A percentile compares a stretch with the other conserved stretches of the same genome.
Conservation (phyloP, 139 green algal species). For the Spirogloea muscicola region DNA sequence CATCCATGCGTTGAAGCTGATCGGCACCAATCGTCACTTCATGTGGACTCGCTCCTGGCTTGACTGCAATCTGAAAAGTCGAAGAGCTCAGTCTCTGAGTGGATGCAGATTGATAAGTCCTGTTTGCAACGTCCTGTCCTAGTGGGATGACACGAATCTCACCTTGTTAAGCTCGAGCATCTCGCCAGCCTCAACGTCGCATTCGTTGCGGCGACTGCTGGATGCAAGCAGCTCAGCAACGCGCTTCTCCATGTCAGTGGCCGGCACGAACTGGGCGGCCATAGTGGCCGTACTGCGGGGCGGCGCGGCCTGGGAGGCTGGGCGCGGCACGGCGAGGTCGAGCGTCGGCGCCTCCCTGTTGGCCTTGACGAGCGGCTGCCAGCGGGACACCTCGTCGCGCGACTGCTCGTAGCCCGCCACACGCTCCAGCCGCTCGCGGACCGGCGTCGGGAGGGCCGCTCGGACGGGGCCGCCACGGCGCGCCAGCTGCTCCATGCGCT, state of each 20-base stretch:
- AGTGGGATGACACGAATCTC: too few species aligned
- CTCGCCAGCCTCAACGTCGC: slow-evolving; percentile 63
- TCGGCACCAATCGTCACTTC: not conserved
- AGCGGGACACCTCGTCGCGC: slow-evolving; percentile 78
- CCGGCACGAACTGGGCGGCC: slow-evolving; percentile 58
- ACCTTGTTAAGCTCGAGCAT: slow-evolving; percentile 59
- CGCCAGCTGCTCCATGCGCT: slow-evolving; percentile 65
- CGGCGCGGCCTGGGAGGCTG: slow-evolving; percentile 12
- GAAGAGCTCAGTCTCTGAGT: not conserved
- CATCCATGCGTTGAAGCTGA: not conserved
- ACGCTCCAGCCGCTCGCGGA: slow-evolving; percentile 40
- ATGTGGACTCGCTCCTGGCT: not conserved
- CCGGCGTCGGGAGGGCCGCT: slow-evolving; percentile 11
- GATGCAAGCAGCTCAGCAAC: slow-evolving; percentile 76
- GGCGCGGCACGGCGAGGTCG: slow-evolving; percentile 63
- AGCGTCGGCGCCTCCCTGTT: slow-evolving; percentile 89
- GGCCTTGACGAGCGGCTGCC: slow-evolving; percentile 84
- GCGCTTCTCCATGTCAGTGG: slow-evolving; percentile 74
- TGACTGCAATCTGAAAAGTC: not conserved
- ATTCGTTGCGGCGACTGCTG: too few species aligned
- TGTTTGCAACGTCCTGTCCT: too few species aligned
- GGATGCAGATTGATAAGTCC: not conserved
- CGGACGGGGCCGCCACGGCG: slow-evolving; percentile 21
- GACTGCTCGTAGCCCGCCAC: slow-evolving; percentile 78
- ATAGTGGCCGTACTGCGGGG: slow-evolving; percentile 46